Percentiles rank a stretch among this genome's conserved stretches.
These are phyloP conservation scores for Penicillium sp. DNA, from an alignment of 2,329 filamentous ascomycete genomes.

Conservation along the genomic window DNA sequence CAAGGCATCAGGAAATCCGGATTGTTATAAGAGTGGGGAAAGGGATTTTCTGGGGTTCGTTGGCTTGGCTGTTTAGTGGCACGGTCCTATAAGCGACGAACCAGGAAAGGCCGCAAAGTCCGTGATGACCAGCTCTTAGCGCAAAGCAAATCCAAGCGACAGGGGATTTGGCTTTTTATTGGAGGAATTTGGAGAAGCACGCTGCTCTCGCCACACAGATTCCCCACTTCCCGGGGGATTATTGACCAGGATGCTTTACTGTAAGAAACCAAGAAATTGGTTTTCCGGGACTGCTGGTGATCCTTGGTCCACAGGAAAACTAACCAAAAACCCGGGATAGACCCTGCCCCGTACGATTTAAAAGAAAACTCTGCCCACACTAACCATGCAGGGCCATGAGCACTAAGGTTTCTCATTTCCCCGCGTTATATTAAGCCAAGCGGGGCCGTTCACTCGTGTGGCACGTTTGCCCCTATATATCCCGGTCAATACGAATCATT, in stretches of 20 bases:
- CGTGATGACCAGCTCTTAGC: not conserved
- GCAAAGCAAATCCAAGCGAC: not conserved
- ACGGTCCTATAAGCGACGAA: not conserved
- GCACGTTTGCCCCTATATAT: not conserved
- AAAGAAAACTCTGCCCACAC: not conserved
- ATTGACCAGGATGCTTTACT: not conserved
- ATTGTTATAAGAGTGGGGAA: not conserved
- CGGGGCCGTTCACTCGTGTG: not conserved
- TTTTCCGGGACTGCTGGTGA: not conserved
- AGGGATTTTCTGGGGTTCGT: not conserved
- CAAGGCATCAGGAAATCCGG: not conserved
- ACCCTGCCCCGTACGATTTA: not conserved
- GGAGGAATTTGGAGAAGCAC: not conserved
- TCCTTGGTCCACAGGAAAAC: not conserved
- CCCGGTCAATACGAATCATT: not conserved
- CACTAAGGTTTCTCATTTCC: slow-evolving; percentile 7
- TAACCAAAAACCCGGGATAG: not conserved
- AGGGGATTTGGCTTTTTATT: not conserved
- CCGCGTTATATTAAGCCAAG: slow-evolving; percentile 9
- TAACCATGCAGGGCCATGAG: not conserved
- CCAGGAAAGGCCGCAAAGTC: not conserved
- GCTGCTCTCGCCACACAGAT: not conserved
- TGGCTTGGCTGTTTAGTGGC: not conserved
- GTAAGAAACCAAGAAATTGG: not conserved
- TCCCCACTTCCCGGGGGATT: not conserved